These are phyloP conservation scores for Mycena kentingensis DNA, from an alignment of 768 basidiomycete genomes.

Conservation along the genomic window DNA sequence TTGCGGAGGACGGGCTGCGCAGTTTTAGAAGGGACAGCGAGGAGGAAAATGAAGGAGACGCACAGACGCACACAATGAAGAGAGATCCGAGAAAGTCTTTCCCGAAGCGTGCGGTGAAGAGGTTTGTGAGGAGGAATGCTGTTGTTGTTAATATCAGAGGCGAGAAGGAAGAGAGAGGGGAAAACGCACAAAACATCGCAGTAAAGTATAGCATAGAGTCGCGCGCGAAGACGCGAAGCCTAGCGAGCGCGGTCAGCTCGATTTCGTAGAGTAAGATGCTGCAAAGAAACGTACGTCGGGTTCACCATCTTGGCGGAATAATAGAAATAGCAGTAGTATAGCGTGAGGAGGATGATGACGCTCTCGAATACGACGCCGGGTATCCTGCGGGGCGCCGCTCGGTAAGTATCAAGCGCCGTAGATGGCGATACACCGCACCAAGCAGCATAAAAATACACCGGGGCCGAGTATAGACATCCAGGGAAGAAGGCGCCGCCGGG, in stretches of 20 bases:
- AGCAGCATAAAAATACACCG: slow-evolving; percentile 20
- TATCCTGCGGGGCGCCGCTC: slow-evolving; percentile 21
- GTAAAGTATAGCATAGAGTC: slow-evolving; percentile 29
- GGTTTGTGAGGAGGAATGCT: slow-evolving; percentile 24
- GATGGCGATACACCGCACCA: slow-evolving; percentile 14
- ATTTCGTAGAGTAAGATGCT: background rate
- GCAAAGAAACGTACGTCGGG: slow-evolving; percentile 23
- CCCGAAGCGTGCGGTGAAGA: slow-evolving; percentile 23
- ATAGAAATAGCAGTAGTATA: slow-evolving; percentile 20
- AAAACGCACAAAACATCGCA: slow-evolving; percentile 25
- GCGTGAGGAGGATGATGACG: slow-evolving; percentile 22
- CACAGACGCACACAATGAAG: slow-evolving; percentile 26
- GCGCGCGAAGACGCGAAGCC: slow-evolving; percentile 22
- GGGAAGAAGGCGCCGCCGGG: slow-evolving; percentile 19
- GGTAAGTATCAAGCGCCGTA: background rate
- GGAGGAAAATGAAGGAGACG: background rate
- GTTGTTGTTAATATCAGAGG: background rate
- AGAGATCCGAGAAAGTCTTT: slow-evolving; percentile 25
- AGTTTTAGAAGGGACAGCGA: background rate
- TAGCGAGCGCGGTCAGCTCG: background rate
- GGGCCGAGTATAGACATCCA: slow-evolving; percentile 22
- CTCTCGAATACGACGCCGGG: slow-evolving; percentile 26
- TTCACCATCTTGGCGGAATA: slow-evolving; percentile 6
- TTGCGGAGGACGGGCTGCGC: slow-evolving; percentile 19
- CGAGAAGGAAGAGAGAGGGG: background rate